Conservation (phyloP, 208 protist genomes). For the Acanthamoeba sp. region DNA sequence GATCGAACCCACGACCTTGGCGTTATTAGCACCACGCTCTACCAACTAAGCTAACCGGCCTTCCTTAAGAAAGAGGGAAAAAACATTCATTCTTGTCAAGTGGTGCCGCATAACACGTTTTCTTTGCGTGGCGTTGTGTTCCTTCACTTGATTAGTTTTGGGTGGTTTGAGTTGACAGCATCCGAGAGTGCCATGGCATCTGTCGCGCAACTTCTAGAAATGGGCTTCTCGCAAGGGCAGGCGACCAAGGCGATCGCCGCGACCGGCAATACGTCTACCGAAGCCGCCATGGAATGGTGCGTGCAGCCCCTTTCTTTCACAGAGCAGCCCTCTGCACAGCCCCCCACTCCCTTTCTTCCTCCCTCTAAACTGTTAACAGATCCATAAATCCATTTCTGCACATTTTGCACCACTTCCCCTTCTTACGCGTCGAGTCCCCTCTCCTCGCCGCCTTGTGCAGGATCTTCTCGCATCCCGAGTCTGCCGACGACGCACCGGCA, state of each 20-base stretch:
- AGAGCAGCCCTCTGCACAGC: no score
- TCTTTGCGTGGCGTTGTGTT: no score
- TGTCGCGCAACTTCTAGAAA: neutral
- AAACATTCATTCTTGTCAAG: no score
- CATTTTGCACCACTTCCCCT: neutral
- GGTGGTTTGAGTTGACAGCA: no score
- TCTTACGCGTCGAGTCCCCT: neutral
- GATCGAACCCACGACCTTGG: conserved; percentile 75
- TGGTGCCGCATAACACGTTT: no score
- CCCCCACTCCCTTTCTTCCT: no score
- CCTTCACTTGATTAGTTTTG: no score
- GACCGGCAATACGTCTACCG: neutral
- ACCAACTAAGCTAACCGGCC: conserved; percentile 76
- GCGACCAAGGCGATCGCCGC: conserved; percentile 5
- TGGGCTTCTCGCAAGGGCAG: conserved; percentile 34
- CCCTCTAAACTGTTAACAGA: no score
- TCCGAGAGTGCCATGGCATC: neutral
- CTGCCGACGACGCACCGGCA: neutral
- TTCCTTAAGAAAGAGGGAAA: no score
- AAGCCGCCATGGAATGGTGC: conserved; percentile 57
- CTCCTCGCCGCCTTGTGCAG: no score
- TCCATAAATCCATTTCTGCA: neutral
- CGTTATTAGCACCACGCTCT: conserved; percentile 76
- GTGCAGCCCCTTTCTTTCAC: neutral
- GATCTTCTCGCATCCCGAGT: conserved; percentile 34